Percentiles rank a stretch among this genome's conserved stretches.
These are phyloP conservation scores for Epichloe brachyelytri DNA, from an alignment of 2,329 filamentous ascomycete species.

Conservation along the genomic window DNA sequence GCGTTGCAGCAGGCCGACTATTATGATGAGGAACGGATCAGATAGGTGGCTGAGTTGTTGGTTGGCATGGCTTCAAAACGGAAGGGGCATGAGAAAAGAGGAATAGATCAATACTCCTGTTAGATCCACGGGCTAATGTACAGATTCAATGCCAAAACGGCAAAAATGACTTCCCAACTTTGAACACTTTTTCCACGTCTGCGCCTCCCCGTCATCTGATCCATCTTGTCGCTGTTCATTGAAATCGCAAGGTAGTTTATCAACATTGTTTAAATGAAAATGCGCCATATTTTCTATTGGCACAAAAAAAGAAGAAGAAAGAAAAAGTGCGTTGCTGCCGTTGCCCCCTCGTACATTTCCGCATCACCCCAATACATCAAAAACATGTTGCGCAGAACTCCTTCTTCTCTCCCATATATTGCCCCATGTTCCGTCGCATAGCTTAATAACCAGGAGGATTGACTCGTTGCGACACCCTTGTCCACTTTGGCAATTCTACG, in stretches of 20 bases:
- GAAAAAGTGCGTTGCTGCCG: background rate
- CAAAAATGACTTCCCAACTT: background rate
- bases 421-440: background rate
- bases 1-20: conserved; percentile 40
- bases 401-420: background rate
- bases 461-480: conserved; percentile 80
- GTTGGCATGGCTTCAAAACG: background rate
- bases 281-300: background rate
- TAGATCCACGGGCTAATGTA: background rate
- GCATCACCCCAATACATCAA: background rate
- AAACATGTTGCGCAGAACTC: too few relatives aligned
- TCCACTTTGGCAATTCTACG: conserved; percentile 80
- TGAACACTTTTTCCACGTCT: background rate
- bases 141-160: background rate
- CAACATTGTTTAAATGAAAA: background rate
- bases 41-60: background rate
- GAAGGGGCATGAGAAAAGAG: background rate
- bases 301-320: background rate
- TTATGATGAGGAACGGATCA: conserved; percentile 22
- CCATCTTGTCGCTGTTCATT: background rate
- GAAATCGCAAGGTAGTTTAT: background rate
- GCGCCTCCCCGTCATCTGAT: background rate
- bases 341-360: background rate
- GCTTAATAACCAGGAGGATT: conserved; percentile 86
- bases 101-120: background rate